Conservation (phyloP, 352 stramenopile genomes). For the Plasmopara halstedii region DNA sequence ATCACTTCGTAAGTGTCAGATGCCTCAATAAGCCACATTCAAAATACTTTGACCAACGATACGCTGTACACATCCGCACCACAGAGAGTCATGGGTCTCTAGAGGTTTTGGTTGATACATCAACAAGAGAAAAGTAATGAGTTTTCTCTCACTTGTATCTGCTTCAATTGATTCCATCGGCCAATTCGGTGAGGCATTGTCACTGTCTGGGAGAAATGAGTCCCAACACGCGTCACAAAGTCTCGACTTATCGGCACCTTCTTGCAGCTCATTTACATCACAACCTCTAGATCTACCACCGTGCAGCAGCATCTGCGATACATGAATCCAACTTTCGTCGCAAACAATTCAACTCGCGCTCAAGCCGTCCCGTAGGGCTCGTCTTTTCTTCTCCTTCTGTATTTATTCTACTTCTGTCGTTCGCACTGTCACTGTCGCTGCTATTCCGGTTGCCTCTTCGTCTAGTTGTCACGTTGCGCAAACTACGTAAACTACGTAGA, state of each 20-base stretch:
- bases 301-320: slow-evolving; percentile 23
- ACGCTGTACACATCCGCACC: not conserved
- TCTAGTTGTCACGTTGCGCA: slow-evolving; percentile 21
- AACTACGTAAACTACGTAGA: slow-evolving; percentile 18
- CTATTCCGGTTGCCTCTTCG: slow-evolving; percentile 17
- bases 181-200: not conserved
- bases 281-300: no score
- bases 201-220: not conserved
- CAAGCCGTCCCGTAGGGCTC: slow-evolving; percentile 30
- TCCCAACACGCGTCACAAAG: not conserved
- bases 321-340: slow-evolving; percentile 57
- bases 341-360: slow-evolving; percentile 44
- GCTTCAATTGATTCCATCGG: not conserved
- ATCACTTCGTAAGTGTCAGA: slow-evolving; percentile 4
- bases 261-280: no score
- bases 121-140: slow-evolving; percentile 16
- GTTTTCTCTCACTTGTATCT: slow-evolving; percentile 4
- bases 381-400: slow-evolving; percentile 1
- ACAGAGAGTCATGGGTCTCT: slow-evolving; percentile 29
- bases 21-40: slow-evolving; percentile 4
- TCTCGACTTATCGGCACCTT: no score
- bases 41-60: slow-evolving; percentile 6
- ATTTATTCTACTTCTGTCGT: slow-evolving; percentile 10
- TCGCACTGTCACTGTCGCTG: slow-evolving; percentile 23
- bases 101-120: not conserved